Percentiles rank a stretch among this genome's conserved stretches.
Evolutionary conservation across 1,284 basidiomycete species (phyloP).

Genomic region (Moesziomyces parantarcticus): DNA sequence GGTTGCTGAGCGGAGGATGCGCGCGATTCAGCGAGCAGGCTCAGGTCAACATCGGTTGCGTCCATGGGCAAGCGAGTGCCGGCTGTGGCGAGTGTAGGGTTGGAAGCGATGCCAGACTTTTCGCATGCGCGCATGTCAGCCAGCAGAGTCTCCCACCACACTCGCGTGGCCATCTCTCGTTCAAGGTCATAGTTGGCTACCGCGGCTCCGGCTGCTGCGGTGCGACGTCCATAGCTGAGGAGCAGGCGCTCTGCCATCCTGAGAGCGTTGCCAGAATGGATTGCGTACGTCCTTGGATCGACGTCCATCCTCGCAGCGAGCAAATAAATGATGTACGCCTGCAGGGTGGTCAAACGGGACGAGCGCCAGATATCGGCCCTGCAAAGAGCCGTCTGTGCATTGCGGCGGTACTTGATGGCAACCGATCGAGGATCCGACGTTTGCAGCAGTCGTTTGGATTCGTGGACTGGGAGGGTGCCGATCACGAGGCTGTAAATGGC

Average conservation of each 20-base stretch:
- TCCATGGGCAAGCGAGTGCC: conserved; percentile 5
- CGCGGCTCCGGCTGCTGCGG: neutral
- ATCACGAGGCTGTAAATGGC: conserved; percentile 6
- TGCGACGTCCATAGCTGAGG: neutral
- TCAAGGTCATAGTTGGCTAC: neutral
- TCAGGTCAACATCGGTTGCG: conserved; percentile 12
- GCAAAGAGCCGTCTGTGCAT: conserved; percentile 13
- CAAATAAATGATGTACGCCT: conserved; percentile 22
- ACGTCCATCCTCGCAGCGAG: conserved; percentile 10
- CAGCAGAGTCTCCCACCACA: conserved; percentile 20
- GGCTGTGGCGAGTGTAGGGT: conserved; percentile 7
- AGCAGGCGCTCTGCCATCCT: conserved; percentile 14
- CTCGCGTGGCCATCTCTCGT: conserved; percentile 9
- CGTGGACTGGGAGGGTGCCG: conserved; percentile 3
- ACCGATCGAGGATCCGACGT: neutral
- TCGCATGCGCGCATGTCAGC: conserved; percentile 21
- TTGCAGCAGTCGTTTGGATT: conserved; percentile 8
- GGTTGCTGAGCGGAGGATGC: too few relatives aligned
- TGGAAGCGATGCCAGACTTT: conserved; percentile 15
- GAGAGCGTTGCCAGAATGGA: conserved; percentile 3
- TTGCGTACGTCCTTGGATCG: conserved; percentile 13
- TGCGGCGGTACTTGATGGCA: conserved; percentile 7
- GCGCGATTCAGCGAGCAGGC: neutral
- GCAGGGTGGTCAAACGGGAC: conserved; percentile 3
- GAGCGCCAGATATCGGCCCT: conserved; percentile 11